phyloP scores from a whole-genome alignment of 306 rosid genomes.

The Cicer chorassanicum region DNA sequence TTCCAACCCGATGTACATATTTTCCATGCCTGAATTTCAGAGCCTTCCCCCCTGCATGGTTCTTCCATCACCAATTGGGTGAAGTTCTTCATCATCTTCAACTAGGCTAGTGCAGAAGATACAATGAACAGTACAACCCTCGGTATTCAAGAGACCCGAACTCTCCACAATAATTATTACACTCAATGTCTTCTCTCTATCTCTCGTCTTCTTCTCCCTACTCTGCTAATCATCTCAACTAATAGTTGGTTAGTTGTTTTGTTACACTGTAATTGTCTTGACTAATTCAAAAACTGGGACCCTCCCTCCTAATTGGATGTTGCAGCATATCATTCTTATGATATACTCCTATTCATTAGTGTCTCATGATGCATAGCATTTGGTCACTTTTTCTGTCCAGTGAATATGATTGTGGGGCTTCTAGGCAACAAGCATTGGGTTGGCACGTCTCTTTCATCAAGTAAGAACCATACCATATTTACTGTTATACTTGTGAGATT shows the following conservation, averaged over 20 bases:
- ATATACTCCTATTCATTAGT: conserved; percentile 30
- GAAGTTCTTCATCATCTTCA: not conserved
- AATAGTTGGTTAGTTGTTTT: conserved; percentile 6
- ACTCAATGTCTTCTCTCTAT: not conserved
- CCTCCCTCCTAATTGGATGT: conserved; percentile 13
- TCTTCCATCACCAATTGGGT: not conserved
- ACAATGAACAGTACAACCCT: not conserved
- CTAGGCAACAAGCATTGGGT: conserved; percentile 72
- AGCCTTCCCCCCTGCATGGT: not conserved
- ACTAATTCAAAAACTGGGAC: conserved; percentile 1
- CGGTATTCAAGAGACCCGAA: not conserved
- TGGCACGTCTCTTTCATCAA: conserved; percentile 91
- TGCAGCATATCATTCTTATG: conserved; percentile 20
- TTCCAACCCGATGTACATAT: not conserved
- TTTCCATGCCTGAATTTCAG: not conserved
- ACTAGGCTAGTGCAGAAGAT: not conserved
- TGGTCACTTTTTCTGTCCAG: conserved; percentile 54
- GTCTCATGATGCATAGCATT: conserved; percentile 32
- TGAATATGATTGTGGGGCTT: conserved; percentile 63
- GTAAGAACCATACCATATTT: conserved; percentile 53
- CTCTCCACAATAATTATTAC: not conserved
- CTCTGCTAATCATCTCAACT: not conserved
- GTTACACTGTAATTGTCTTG: not conserved
- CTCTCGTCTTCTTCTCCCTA: not conserved
- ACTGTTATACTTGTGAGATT: conserved; percentile 21